phyloP scores from a whole-genome alignment of 768 basidiomycete species.

The Rhodotorula toruloides region DNA sequence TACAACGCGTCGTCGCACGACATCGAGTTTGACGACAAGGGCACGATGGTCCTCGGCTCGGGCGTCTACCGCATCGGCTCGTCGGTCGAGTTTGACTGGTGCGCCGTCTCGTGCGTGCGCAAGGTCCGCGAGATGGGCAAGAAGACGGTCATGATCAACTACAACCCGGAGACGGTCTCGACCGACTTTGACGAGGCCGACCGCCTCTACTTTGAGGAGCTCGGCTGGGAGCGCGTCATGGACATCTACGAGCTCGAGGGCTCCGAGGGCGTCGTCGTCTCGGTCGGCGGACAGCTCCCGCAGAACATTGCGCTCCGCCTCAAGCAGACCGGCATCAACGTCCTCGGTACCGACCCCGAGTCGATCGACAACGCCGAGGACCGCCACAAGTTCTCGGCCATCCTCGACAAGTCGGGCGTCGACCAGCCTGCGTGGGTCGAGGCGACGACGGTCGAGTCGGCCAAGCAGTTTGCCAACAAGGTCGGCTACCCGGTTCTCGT shows the following conservation, averaged over 20 bases:
- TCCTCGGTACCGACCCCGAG: slow-evolving; percentile 90
- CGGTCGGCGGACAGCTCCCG: slow-evolving; percentile 94
- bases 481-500: slow-evolving; percentile 96
- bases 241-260: slow-evolving; percentile 97
- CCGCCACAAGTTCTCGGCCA: slow-evolving; percentile 96
- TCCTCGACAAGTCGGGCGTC: slow-evolving; percentile 87
- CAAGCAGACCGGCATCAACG: slow-evolving; percentile 81
- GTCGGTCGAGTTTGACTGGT: slow-evolving; percentile 99
- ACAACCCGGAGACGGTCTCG: slow-evolving; percentile 98
- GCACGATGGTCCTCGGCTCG: slow-evolving; percentile 97
- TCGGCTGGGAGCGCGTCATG: slow-evolving; percentile 97
- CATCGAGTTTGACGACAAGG: slow-evolving; percentile 88
- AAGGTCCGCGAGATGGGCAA: slow-evolving; percentile 87
- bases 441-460: slow-evolving; percentile 77
- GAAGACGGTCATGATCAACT: slow-evolving; percentile 98
- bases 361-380: slow-evolving; percentile 97
- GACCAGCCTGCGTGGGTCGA: slow-evolving; percentile 97
- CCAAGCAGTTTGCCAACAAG: slow-evolving; percentile 80
- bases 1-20: slow-evolving; percentile 97
- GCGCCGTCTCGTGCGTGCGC: slow-evolving; percentile 96
- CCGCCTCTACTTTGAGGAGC: slow-evolving; percentile 94
- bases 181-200: slow-evolving; percentile 99
- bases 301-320: slow-evolving; percentile 97
- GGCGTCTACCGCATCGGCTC: slow-evolving; percentile 98
- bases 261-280: slow-evolving; percentile 88